Evolutionary conservation across 169 alveolate genomes (phyloP).

Genomic region (Eimeria necatrix): DNA sequence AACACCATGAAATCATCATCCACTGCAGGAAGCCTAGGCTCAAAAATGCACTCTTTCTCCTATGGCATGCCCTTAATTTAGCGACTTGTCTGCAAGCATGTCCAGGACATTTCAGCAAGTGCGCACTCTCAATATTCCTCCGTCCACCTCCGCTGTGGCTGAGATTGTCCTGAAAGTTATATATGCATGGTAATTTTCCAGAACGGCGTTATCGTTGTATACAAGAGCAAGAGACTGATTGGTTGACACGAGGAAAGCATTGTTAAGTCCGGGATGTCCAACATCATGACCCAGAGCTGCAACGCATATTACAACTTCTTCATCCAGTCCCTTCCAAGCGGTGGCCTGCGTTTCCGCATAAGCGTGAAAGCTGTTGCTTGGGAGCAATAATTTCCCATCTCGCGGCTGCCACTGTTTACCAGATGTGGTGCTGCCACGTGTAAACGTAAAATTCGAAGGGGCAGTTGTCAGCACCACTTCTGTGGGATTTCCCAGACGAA

Average conservation of each 20-base stretch:
- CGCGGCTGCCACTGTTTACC: conserved; percentile 18
- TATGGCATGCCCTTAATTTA: no score
- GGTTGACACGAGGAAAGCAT: conserved; percentile 89
- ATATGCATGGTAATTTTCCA: conserved; percentile 96
- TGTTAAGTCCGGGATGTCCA: conserved; percentile 95
- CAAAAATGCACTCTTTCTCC: no score
- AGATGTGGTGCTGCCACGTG: conserved; percentile 39
- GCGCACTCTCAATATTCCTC: conserved; percentile 39
- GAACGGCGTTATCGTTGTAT: conserved; percentile 95
- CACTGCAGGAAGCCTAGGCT: neutral
- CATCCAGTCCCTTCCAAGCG: neutral
- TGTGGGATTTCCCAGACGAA: conserved; percentile 44
- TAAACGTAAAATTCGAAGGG: neutral
- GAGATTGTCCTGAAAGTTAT: conserved; percentile 89
- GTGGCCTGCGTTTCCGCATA: neutral
- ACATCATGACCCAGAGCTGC: conserved; percentile 97
- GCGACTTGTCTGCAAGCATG: no score
- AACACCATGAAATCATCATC: neutral
- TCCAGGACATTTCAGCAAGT: no score
- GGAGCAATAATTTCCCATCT: conserved; percentile 33
- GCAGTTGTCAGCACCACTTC: conserved; percentile 34
- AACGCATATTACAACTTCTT: conserved; percentile 83
- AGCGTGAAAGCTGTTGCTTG: conserved; percentile 13
- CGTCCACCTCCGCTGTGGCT: conserved; percentile 52
- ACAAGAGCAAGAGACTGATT: conserved; percentile 92